These are phyloP conservation scores for Babesia gibsoni DNA, from an alignment of 169 alveolate genomes.

Conservation along the genomic window DNA sequence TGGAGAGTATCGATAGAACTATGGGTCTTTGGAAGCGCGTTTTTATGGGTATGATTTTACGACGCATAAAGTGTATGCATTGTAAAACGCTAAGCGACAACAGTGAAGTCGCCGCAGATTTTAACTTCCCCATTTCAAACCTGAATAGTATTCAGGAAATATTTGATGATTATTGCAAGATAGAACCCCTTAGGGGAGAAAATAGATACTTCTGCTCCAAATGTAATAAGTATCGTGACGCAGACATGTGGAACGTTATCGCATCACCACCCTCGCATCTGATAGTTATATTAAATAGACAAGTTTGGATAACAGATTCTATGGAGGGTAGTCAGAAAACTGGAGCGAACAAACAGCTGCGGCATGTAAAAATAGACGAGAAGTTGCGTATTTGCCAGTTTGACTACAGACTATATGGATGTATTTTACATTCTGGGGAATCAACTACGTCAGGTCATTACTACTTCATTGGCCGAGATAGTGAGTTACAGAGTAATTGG, in stretches of 20 bases:
- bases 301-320: constrained; percentile 34
- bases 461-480: constrained; percentile 77
- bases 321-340: background rate
- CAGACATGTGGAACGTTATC: constrained; percentile 77
- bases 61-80: constrained; percentile 70
- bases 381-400: constrained; percentile 64
- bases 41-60: constrained; percentile 75
- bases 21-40: constrained; percentile 66
- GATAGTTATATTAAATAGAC: constrained; percentile 72
- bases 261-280: constrained; percentile 82
- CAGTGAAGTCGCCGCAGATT: constrained; percentile 70
- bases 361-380: constrained; percentile 64
- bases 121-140: constrained; percentile 66
- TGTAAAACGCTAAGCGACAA: constrained; percentile 66
- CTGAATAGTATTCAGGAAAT: constrained; percentile 66
- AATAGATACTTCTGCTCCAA: constrained; percentile 71
- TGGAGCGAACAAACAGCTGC: constrained; percentile 57
- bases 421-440: constrained; percentile 75
- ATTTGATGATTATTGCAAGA: constrained; percentile 67
- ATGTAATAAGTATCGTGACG: constrained; percentile 72
- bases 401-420: constrained; percentile 74
- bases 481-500: constrained; percentile 68
- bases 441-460: constrained; percentile 79
- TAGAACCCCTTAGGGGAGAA: constrained; percentile 73
- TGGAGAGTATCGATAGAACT: constrained; percentile 70